phyloP scores from a whole-genome alignment of 495 filamentous ascomycete species.

The Aspergillus kassunensis region DNA sequence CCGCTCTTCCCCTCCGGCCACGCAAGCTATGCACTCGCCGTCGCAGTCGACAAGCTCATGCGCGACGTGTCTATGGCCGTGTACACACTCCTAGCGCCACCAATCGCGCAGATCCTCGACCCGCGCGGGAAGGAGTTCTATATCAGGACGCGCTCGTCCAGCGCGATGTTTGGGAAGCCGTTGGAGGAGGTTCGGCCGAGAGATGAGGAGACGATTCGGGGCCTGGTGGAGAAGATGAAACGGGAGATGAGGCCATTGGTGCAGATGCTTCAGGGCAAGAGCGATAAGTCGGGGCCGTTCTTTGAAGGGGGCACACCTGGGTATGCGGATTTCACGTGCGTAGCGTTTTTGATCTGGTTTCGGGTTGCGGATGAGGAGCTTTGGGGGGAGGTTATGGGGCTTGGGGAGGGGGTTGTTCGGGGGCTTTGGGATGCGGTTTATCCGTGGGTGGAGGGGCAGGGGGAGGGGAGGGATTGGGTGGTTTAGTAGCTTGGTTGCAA shows the following conservation, averaged over 20 bases:
- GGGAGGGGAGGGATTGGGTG: constrained; percentile 20
- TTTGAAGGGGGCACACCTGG: constrained; percentile 18
- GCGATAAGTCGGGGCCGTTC: constrained; percentile 20
- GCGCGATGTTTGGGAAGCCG: constrained; percentile 26
- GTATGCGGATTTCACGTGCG: constrained; percentile 21
- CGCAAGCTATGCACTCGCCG: constrained; percentile 20
- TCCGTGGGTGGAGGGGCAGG: constrained; percentile 20
- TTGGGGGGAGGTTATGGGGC: constrained; percentile 8
- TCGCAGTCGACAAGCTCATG: constrained; percentile 18
- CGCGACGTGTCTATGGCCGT: neutral
- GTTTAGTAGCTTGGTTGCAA: constrained; percentile 5
- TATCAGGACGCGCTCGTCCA: constrained; percentile 22
- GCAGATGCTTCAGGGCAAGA: constrained; percentile 17
- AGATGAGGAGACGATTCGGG: constrained; percentile 6
- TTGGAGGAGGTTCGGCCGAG: constrained; percentile 25
- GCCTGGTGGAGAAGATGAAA: constrained; percentile 5
- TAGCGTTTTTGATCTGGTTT: constrained; percentile 15
- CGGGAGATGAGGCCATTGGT: constrained; percentile 12
- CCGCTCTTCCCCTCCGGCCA: constrained; percentile 23
- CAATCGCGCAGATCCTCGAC: constrained; percentile 24
- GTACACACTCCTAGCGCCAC: constrained; percentile 6
- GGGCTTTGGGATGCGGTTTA: constrained; percentile 16
- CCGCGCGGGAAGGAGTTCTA: constrained; percentile 30
- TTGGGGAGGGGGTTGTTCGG: constrained; percentile 17
- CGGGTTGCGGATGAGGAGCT: constrained; percentile 13